phyloP scores from a whole-genome alignment of 1,284 basidiomycete species.

The Ustilago shanxiensis region DNA sequence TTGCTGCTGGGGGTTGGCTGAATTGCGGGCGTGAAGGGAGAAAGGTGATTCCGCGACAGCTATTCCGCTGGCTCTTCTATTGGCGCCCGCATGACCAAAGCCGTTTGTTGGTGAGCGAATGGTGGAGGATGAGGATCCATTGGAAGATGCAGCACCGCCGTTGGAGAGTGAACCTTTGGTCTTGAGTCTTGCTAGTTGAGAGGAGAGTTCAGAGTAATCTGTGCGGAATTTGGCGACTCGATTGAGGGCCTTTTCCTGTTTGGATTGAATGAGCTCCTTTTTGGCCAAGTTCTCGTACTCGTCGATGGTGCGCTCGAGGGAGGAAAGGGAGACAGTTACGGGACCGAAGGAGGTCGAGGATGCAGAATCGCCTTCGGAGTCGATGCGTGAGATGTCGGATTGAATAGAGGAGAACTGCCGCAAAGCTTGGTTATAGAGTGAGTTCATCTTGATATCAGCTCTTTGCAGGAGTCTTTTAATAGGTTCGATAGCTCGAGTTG shows the following conservation, averaged over 20 bases:
- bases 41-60: conserved; percentile 61
- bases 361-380: conserved; percentile 34
- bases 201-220: conserved; percentile 60
- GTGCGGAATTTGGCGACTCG: conserved; percentile 63
- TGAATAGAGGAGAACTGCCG: conserved; percentile 67
- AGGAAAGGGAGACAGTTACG: conserved; percentile 59
- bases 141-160: background rate
- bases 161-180: conserved; percentile 34
- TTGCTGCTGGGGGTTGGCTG: conserved; percentile 15
- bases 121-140: conserved; percentile 13
- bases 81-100: conserved; percentile 23
- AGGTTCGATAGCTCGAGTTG: too few species aligned
- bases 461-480: background rate
- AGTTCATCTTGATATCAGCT: conserved; percentile 55
- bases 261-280: conserved; percentile 64
- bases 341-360: conserved; percentile 50
- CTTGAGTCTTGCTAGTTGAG: conserved; percentile 53
- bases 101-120: conserved; percentile 22
- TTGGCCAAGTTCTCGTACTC: conserved; percentile 69
- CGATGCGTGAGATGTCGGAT: conserved; percentile 62
- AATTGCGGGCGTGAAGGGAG: conserved; percentile 56
- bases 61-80: conserved; percentile 25
- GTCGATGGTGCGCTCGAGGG: conserved; percentile 66
- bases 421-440: conserved; percentile 67
- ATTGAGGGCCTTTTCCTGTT: conserved; percentile 66